Evolutionary conservation across 2,329 filamentous ascomycete genomes (phyloP), one percentile per base, ranked within the genome.

Genomic region (Cytospora piceae): DNA sequence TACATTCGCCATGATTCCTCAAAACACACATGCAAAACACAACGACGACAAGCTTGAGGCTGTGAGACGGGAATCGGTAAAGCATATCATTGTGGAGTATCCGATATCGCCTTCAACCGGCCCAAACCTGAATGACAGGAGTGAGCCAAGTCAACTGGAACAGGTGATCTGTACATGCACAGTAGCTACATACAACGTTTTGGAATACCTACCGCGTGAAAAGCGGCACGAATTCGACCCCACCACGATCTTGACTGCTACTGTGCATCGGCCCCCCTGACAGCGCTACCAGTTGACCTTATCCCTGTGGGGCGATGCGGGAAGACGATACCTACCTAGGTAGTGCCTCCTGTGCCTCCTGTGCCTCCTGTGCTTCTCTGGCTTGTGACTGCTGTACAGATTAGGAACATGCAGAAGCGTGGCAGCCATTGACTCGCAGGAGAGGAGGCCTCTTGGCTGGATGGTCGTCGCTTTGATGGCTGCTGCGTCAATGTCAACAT

Each of bases 391-490:
- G 39, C n/a, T n/a, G 6, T 42, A n/a, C 6, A 17, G 12, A 39
- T 42, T n/a, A 1, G 17, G 6, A 20, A n/a, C 17, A 17, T 42
- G 39, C n/a, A 46, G 20, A 46, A 2, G 49, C 39, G 58, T 61
- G 59, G 51, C 59, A 32, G 51, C 46, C 37, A 37, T 62, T 56
- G 60, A 62, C 60, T 62, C 60, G 52, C 34, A 46, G 11, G 20
- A n/a, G 17, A n/a, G 11, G 42, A 46, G 42, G 42, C 20, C 42
- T 46, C 20, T 46, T n/a, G 20, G 34, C 34, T 37, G 39, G 20
- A 20, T 42, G 39, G 17, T 42, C 17, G 39, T 42, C 39, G 4
- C 4, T 42, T 7, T 42, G 17, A 42, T 42, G 8, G 2, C 17
- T 42, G 11, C 8, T 37, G 34, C 39, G 11, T 42, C 39, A 42